Evolutionary conservation across 306 rosid species (phyloP), one percentile per base, ranked within the genome.

Genomic region (Vicia villosa): DNA sequence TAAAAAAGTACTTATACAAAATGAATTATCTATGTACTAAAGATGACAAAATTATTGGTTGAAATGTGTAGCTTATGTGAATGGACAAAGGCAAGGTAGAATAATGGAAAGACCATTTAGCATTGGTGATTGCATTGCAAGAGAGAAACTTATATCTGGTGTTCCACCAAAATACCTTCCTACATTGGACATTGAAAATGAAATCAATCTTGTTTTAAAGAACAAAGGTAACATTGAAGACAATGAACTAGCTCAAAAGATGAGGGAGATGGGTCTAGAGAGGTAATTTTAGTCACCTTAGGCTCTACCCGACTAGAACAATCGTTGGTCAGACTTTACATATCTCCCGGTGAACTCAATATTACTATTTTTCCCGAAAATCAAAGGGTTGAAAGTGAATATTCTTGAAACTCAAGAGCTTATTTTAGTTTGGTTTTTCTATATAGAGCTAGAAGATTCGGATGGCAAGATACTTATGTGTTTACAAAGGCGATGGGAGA

Each of bases 401-500:
- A 54, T 30, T 24, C 10, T 52, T 68, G 4, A 72, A 72, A 36
- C 45, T 61, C 46, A 8, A 20, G 4, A 70, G 77, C 34, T 71
- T 63, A 71, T 74, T 37, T 17, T 54, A 43, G 11, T 70, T 63
- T 56, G 17, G 32, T 34, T 36, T 77, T 79, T 10, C 40, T 8
- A 34, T 47, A 40, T 77, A 91, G 99, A 86, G 99, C 97, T 1
- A 83, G 83, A 61, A 76, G 43, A 76, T 87, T 66, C 58, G 99
- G 99, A 64, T 94, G 99, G 99, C 99, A 94, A 69, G 97, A 91
- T 80, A 94, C 97, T 7, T 94, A 94, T 32, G 99, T 87, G 74
- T 94, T 94, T 81, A 94, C 98, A 30, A 94, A 94, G 80, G 97
- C 99, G 19, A 94, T 91, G 97, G 99, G 99, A 63, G 99, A 94